Evolutionary conservation across 1,284 basidiomycete species (phyloP).

Genomic region (Ustilago curta): DNA sequence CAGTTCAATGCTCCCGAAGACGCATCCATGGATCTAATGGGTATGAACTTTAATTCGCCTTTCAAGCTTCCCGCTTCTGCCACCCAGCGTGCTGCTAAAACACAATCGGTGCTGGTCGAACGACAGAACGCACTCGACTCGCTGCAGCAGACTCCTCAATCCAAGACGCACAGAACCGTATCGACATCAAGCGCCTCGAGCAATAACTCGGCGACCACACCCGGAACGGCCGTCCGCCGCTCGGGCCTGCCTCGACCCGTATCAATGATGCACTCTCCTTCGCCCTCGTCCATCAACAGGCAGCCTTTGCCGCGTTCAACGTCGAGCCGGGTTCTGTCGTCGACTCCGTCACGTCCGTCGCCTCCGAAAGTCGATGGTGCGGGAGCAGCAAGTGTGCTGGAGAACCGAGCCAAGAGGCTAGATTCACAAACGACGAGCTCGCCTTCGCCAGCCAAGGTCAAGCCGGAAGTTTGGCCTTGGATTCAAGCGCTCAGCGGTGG

Average conservation of each 20-base stretch:
- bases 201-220: conserved; percentile 12
- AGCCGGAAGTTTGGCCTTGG: conserved; percentile 51
- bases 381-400: conserved; percentile 17
- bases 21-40: conserved; percentile 60
- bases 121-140: conserved; percentile 16
- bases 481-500: conserved; percentile 29
- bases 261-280: conserved; percentile 44
- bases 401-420: conserved; percentile 38
- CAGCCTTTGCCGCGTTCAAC: conserved; percentile 18
- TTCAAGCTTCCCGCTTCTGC: conserved; percentile 36
- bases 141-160: conserved; percentile 13
- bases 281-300: not conserved
- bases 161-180: conserved; percentile 17
- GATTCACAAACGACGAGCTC: conserved; percentile 12
- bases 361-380: not conserved
- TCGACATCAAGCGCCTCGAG: conserved; percentile 35
- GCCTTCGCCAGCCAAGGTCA: conserved; percentile 48
- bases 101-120: conserved; percentile 23
- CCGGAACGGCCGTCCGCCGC: conserved; percentile 23
- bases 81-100: conserved; percentile 10
- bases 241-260: conserved; percentile 51
- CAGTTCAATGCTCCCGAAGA: conserved; percentile 49
- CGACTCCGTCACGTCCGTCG: conserved; percentile 15
- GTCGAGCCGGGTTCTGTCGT: conserved; percentile 18
- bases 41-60: conserved; percentile 47